Evolutionary conservation across 2,329 filamentous ascomycete genomes (phyloP), one percentile per base, ranked within the genome.

Genomic region (Claviceps capensis): DNA sequence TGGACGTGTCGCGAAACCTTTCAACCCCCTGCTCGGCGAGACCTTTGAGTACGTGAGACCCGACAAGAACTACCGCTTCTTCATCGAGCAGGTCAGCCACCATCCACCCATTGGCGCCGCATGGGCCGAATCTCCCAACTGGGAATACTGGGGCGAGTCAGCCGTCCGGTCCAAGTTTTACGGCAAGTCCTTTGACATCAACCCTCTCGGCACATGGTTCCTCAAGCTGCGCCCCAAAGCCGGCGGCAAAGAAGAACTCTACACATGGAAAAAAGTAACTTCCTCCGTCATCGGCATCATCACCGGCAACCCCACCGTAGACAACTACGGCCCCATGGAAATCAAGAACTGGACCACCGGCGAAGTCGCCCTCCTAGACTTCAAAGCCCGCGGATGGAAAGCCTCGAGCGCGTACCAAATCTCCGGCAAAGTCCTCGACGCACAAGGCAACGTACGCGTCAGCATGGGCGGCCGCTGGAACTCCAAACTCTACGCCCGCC

Each of bases 211-310:
- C 37, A 98, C 93, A 7, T 98, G 93, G 93, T 98, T 97, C 72
- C 72, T 97, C 54, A 87, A 79, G 62, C 74, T 98, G 30, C 83
- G 88, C 1, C 88, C 90, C 0, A 78, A 77, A 0, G 74, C 80
- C 3, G 88, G 85, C 3, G 85, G 82, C 9, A 83, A 85, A 60
- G 83, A 86, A 57, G 93, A 98, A 59, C 73, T 96, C 1, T 98
- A 95, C 69, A 96, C 91, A 0, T 98, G 93, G 93, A 97, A 96
- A 71, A 98, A 98, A 71, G 89, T 96, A 17, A 97, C 90, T 1
- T 93, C 89, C 1, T 94, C 90, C 1, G 93, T 98, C n/a, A 83
- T 97, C 54, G 93, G 93, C 53, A 98, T 98, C 67, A 96, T 98
- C 61, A 97, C 91, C 0, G 93, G 93, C 47, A 95, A 88, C 60